phyloP scores from a whole-genome alignment of 495 filamentous ascomycete genomes.

The Penicillium silybi region DNA sequence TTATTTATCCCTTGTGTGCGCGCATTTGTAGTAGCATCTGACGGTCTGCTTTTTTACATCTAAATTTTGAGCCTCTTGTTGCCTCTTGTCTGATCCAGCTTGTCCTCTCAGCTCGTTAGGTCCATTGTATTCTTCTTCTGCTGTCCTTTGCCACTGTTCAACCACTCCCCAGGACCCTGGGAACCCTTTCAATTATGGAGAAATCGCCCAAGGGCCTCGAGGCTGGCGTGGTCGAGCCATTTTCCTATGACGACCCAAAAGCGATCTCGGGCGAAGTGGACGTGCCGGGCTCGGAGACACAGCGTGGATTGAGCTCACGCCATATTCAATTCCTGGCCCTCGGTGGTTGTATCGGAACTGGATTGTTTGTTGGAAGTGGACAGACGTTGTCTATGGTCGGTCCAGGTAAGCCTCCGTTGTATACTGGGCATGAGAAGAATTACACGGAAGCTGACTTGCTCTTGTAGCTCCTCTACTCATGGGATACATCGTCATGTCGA shows the following conservation, averaged over 20 bases:
- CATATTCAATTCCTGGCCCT: slow-evolving; percentile 66
- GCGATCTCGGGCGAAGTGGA: slow-evolving; percentile 16
- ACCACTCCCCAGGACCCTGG: not conserved
- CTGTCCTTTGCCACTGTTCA: not conserved
- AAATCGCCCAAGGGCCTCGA: slow-evolving; percentile 19
- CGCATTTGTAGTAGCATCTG: not conserved
- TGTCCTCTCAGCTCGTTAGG: not conserved
- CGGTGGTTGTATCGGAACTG: slow-evolving; percentile 73
- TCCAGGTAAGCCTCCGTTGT: slow-evolving; percentile 46
- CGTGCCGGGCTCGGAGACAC: slow-evolving; percentile 12
- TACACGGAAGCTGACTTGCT: slow-evolving; percentile 13
- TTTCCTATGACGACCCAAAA: slow-evolving; percentile 23
- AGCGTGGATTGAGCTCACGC: slow-evolving; percentile 38
- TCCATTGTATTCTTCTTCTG: not conserved
- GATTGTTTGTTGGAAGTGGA: slow-evolving; percentile 70
- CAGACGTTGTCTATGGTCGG: slow-evolving; percentile 57
- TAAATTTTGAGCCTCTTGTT: not conserved
- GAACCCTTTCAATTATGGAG: slow-evolving; percentile 11
- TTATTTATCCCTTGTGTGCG: not conserved
- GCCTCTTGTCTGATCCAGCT: not conserved
- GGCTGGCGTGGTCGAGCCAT: slow-evolving; percentile 7
- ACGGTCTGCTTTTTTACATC: not conserved
- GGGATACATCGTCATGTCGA: slow-evolving; percentile 56
- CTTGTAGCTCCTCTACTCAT: slow-evolving; percentile 66
- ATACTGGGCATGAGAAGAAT: not conserved